A percentile compares a stretch with the other conserved stretches of the same genome.
These are phyloP conservation scores for Brasenia schreberi DNA, from an alignment of 164 flowering plant genomes.

Conservation along the genomic window DNA sequence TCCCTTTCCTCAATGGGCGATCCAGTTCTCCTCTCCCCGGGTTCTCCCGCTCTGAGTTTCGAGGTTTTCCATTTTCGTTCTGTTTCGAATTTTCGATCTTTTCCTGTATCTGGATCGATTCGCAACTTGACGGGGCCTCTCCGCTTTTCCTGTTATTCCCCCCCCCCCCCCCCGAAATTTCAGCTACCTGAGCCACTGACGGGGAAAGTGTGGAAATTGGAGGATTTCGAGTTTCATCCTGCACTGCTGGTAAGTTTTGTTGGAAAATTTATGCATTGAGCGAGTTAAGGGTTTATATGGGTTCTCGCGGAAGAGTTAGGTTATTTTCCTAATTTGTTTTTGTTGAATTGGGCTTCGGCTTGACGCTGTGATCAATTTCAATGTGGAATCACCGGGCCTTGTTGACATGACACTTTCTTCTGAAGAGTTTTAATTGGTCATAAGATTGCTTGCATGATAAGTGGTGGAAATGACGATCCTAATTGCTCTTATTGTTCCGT, in stretches of 20 bases:
- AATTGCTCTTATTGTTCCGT: no score
- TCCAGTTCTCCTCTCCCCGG: not conserved
- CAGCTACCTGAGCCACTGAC: slow-evolving; percentile 90
- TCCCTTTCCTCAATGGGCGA: not conserved
- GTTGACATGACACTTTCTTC: no score
- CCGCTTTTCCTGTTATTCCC: not conserved
- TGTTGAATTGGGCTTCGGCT: no score
- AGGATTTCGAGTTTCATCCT: slow-evolving; percentile 72
- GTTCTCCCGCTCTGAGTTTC: not conserved
- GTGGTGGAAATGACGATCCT: no score
- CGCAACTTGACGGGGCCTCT: not conserved
- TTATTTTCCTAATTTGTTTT: no score
- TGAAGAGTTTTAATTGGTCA: no score
- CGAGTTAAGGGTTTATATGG: no score
- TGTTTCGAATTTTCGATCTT: not conserved
- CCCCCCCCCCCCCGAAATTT: not conserved
- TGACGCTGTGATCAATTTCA: no score
- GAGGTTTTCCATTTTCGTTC: not conserved
- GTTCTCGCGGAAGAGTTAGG: no score
- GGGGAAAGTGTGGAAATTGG: slow-evolving; percentile 69
- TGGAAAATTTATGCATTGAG: no score
- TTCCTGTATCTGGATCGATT: not conserved
- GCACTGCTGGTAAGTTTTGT: slow-evolving; percentile 53
- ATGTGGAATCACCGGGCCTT: no score
- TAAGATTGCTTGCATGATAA: no score